Evolutionary conservation across 768 basidiomycete species (phyloP), one percentile per base, ranked within the genome.

Genomic region (Kwoniella newhampshirensis): DNA sequence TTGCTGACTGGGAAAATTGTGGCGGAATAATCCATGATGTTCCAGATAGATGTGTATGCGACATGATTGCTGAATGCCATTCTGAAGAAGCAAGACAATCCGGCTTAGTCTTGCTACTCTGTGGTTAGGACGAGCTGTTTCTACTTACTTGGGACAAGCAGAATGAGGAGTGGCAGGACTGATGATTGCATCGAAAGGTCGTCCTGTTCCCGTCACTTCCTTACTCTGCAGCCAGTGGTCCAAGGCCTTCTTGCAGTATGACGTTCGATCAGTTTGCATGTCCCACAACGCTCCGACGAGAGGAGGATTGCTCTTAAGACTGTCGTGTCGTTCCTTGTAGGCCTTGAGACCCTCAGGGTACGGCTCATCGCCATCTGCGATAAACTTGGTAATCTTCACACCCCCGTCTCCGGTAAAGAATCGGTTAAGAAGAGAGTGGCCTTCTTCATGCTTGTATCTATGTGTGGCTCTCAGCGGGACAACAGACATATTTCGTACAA

Each of bases 31-130:
- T 86, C 84, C 17, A 51, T 50, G 40, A 71, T 62, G 58, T 85
- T 88, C 76, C 85, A 88, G 28, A 88, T 64, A 65, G 84, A 83
- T 0, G 85, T 84, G 67, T 86, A 86, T 6, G 82, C 82, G 7
- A 83, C 82, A 41, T 83, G 82, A 75, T 82, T 35, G 20, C 35
- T 23, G 35, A 32, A 54, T 9, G 51, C 58, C 41, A 47, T 35
- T 18, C 46, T 58, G 12, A 11, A 27, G 20, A 7, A 8, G 32
- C 28, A 28, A 27, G 6, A 20, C 48, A n/a, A 4, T 5, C 8
- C 9, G 12, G 5, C 4, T 32, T 32, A 20, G 28, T 13, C 32
- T 9, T 35, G 21, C 32, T 13, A 6, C 32, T 32, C 32, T 6
- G 13, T 6, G 13, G 7, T 32, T 32, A 32, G 32, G 32, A 32